Conservation (phyloP, 202 grass and related monocot species). For the Musa balbisiana region DNA sequence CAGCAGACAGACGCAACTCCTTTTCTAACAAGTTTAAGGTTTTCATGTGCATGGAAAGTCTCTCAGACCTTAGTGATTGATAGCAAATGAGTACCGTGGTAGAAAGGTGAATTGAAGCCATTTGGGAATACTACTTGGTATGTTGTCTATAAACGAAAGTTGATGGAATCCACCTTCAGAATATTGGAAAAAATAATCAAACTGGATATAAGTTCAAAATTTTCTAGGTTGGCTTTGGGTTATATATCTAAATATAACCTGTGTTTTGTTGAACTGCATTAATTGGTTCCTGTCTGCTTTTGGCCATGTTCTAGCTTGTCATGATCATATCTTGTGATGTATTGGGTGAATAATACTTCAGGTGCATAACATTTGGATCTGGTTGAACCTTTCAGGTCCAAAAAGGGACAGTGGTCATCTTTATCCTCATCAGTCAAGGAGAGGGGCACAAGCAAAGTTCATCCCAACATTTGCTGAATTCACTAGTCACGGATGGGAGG, state of each 20-base stretch:
- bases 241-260: background rate
- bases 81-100: too few species aligned
- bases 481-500: too few species aligned
- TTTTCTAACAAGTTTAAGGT: too few species aligned
- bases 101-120: too few species aligned
- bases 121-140: too few species aligned
- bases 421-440: background rate
- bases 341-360: background rate
- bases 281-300: background rate
- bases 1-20: too few species aligned
- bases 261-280: background rate
- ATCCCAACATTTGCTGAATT: too few species aligned
- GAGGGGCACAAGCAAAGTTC: too few species aligned
- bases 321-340: background rate
- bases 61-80: too few species aligned
- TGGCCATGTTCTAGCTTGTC: background rate
- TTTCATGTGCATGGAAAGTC: too few species aligned
- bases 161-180: too few species aligned
- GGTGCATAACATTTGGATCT: background rate
- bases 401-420: background rate
- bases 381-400: background rate
- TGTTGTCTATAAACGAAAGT: too few species aligned
- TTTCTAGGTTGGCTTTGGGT: background rate
- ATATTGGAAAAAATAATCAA: background rate
- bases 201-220: background rate